Evolutionary conservation across 1,139 yeast genomes (phyloP), one percentile per base, ranked within the genome.

Genomic region (Candida sp.): DNA sequence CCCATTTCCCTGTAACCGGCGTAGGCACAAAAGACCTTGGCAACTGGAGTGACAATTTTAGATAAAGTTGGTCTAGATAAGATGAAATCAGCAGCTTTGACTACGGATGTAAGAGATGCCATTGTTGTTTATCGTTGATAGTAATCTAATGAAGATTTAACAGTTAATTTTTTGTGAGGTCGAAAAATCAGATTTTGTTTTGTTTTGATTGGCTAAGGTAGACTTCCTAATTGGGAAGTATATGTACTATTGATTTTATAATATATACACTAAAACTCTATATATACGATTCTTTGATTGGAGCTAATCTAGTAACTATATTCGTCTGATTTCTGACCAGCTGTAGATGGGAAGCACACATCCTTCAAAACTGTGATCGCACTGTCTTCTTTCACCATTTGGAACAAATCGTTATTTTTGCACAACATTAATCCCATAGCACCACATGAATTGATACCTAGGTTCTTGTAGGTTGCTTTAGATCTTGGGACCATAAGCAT

Each of bases 1-100:
- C 98, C 98, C 77, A 91, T 72, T 68, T 88, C 82, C 77, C 97
- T 87, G 86, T 91, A 90, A 47, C 98, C 98, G 47, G 96, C 79
- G 56, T 78, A 77, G 53, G 83, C 74, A 55, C 80, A 75, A 70
- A 85, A 90, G 53, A 80, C 71, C 63, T 84, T 80, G 43, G 97
- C 87, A 36, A 85, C 77, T 55, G 99, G 98, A 35, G 84, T 78
- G 51, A 87, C 75, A 52, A 90, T 66, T 64, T 84, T 82, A 55
- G 87, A 78, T 61, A 91, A 79, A 46, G 83, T 64, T 46, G 97
- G 96, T 56, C 90, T 81, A 57, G 86, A 84, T 64, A 87, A 77
- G 62, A 90, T 84, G 75, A 75, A 84, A 68, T 87, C 91, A 54
- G 91, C 84, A 51, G 83, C 74, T 73, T 84, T 88, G 61, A 82